Evolutionary conservation across 2,329 filamentous ascomycete species (phyloP), one percentile per base, ranked within the genome.

Genomic region (Exophiala sideris): DNA sequence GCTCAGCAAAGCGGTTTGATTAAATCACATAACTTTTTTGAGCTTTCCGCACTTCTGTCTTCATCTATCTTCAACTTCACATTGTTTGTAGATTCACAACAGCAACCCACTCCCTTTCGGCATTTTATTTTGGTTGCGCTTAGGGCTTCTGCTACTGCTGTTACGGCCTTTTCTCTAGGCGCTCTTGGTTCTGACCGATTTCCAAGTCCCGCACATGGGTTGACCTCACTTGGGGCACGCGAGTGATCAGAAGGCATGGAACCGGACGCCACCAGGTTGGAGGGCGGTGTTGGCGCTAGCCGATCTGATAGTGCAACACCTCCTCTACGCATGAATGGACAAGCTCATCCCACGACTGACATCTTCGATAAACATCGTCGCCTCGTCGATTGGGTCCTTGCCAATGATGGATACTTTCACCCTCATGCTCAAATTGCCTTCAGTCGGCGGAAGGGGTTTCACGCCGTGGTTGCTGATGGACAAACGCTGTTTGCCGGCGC

Each of bases 361-460:
- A 48, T 57, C 18, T 57, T 62, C 41, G 52, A 50, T 11, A 51
- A 53, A 10, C 62, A 64, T 40, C 53, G 53, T 9, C 47, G 41
- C 10, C 52, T 65, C 21, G 50, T 63, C 16, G 33, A 58, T 7
- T 65, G 63, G 63, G 56, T 65, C 7, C 38, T 56, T 16, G 36
- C 50, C 21, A 53, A 61, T 34, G 52, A 56, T 24, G 63, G 63
- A 29, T 64, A 58, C 56, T 47, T 54, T 49, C 54, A 51, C 20
- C 41, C 55, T 18, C 50, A 62, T 54, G 53, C 55, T 40, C 40
- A 57, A 38, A 51, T 62, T 49, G 50, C 60, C n/a, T 56, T 62
- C 46, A 56, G 58, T 18, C 8, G 20, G 10, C 40, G 54, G 32
- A 64, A 63, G 36, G 63, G 63, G 3, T 65, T 56, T 48, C 59